A percentile compares a stretch with the other conserved stretches of the same genome.
Conservation (phyloP, 139 green algal species). For the Chlorella vulgaris region DNA sequence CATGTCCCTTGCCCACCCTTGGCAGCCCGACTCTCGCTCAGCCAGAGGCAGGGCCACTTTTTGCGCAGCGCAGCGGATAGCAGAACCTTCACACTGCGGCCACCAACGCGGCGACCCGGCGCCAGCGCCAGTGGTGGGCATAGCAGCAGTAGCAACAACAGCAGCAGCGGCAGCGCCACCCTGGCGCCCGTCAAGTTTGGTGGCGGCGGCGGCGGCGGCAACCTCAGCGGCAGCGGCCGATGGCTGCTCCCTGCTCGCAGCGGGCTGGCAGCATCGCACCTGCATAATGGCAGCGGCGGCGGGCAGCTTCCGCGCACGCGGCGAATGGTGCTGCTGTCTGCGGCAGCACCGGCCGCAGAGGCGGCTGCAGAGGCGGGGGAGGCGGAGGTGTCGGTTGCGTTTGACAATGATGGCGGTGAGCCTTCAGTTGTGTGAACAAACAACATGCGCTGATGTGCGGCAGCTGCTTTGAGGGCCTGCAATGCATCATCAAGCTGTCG, state of each 20-base stretch:
- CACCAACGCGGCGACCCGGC: neutral
- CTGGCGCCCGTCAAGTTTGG: neutral
- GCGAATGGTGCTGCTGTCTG: slow-evolving; percentile 24
- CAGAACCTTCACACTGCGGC: neutral
- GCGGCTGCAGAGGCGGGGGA: neutral
- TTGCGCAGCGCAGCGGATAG: neutral
- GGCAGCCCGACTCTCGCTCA: neutral
- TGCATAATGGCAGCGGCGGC: neutral
- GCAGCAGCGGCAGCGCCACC: slow-evolving; percentile 2
- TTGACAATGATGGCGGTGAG: slow-evolving; percentile 27
- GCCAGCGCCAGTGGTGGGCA: neutral
- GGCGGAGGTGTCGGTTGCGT: neutral
- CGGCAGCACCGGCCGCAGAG: neutral
- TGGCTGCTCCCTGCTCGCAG: neutral
- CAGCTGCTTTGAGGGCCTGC: neutral
- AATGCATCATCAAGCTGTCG: too few relatives aligned
- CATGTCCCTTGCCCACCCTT: neutral
- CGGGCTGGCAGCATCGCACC: neutral
- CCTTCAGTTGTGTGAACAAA: too few relatives aligned
- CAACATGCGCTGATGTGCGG: too few relatives aligned
- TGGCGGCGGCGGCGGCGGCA: too few relatives aligned
- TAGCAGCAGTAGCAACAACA: neutral
- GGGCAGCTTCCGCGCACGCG: slow-evolving; percentile 3
- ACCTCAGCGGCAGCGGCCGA: neutral
- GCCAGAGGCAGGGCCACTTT: neutral